Percentiles rank a stretch among this genome's conserved stretches.
phyloP scores from a whole-genome alignment of 768 basidiomycete species.

The Phanerochaete carnosa region DNA sequence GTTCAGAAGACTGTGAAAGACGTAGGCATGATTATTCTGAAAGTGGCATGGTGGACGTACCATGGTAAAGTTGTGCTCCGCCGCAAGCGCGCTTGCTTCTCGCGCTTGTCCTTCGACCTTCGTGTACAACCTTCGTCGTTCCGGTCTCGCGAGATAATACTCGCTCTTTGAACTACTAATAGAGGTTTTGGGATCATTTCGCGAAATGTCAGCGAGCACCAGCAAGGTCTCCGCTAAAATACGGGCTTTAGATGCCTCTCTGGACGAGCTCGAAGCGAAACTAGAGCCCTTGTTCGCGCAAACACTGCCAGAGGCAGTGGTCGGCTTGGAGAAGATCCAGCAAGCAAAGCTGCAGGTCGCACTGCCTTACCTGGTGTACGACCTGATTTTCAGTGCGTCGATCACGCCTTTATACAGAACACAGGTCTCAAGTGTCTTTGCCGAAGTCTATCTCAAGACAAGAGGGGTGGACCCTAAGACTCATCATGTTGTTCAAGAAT shows the following conservation, averaged over 20 bases:
- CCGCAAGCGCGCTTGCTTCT: neutral
- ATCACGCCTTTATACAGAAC: neutral
- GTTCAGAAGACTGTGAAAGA: constrained; percentile 73
- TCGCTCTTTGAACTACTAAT: neutral
- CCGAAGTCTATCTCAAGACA: constrained; percentile 75
- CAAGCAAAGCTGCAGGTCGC: constrained; percentile 80
- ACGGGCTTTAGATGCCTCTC: constrained; percentile 47
- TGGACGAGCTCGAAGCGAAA: constrained; percentile 65
- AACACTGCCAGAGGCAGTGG: constrained; percentile 62
- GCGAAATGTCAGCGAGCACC: constrained; percentile 34
- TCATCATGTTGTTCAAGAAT: constrained; percentile 73
- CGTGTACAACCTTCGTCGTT: neutral
- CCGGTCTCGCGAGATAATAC: neutral
- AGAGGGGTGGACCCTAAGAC: constrained; percentile 76
- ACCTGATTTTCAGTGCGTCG: constrained; percentile 75
- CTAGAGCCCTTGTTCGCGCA: constrained; percentile 68
- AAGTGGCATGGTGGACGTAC: constrained; percentile 9
- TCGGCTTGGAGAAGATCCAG: constrained; percentile 66
- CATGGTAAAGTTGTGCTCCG: constrained; percentile 12
- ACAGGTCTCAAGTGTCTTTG: neutral
- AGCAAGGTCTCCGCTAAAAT: constrained; percentile 39
- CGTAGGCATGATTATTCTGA: neutral
- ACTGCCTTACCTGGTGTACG: constrained; percentile 81
- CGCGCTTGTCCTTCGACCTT: neutral
- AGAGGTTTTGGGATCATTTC: neutral